Percentiles rank a stretch among this genome's conserved stretches.
Conservation (phyloP, 306 rosid species). For the Ormosia emarginata region DNA sequence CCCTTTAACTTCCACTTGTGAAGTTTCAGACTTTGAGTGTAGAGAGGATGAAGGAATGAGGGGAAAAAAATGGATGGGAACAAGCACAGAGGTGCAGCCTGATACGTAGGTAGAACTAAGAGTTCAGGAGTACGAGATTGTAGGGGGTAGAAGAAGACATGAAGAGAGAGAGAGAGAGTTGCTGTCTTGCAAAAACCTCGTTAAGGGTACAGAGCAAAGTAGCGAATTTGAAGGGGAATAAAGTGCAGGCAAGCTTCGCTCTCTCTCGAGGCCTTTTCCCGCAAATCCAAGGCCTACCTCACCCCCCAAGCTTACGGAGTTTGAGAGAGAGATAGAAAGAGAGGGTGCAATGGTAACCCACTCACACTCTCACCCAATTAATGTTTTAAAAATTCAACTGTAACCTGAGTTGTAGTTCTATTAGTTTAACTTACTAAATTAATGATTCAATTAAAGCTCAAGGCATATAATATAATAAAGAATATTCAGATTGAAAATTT, state of each 20-base stretch:
- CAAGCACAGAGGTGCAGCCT: slow-evolving; percentile 19
- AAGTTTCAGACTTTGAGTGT: slow-evolving; percentile 3
- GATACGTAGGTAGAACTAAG: slow-evolving; percentile 17
- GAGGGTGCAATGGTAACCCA: slow-evolving; percentile 43
- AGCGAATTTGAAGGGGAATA: slow-evolving; percentile 72
- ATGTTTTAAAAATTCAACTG: too few relatives aligned
- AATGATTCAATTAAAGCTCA: too few relatives aligned
- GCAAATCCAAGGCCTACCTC: slow-evolving; percentile 56
- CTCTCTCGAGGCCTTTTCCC: slow-evolving; percentile 42
- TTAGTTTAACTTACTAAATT: too few relatives aligned
- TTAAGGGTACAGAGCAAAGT: slow-evolving; percentile 56
- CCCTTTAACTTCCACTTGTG: slow-evolving; percentile 2
- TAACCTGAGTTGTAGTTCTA: too few relatives aligned
- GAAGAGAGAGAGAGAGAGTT: slow-evolving; percentile 8
- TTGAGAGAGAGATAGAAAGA: background rate
- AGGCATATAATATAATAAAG: too few relatives aligned
- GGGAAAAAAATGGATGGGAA: background rate
- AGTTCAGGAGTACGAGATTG: slow-evolving; percentile 20
- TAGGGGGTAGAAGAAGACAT: slow-evolving; percentile 31
- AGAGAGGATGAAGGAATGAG: background rate
- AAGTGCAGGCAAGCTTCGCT: slow-evolving; percentile 45
- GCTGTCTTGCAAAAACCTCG: slow-evolving; percentile 43
- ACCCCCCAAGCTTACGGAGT: slow-evolving; percentile 36
- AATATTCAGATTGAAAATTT: too few relatives aligned
- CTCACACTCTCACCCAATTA: slow-evolving; percentile 20